Base-by-base conservation (phyloP, 352 stramenopile species). In the Thalassiosira pacifica region DNA sequence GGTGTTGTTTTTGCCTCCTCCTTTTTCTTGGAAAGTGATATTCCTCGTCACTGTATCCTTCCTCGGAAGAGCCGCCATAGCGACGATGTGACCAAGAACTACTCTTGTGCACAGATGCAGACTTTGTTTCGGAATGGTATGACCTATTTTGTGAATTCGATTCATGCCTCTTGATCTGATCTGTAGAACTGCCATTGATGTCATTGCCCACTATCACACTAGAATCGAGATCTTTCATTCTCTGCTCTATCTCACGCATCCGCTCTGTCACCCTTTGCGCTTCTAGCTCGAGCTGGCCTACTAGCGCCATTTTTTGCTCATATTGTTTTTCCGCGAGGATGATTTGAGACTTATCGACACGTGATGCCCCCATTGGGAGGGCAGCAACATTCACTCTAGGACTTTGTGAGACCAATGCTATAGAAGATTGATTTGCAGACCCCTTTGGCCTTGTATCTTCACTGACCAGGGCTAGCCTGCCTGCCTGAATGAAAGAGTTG, bases 231-330 rank as follows among this genome's bases (percentile, higher is more conserved):
- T 52, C 63, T 53, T 61, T 82, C n/a, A 86, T 77, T 69, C 55
- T 80, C 4, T 77, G 40, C 53, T 81, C 76, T 64, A 89, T 76
- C 69, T 79, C 52, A 31, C 34, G 45, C 83, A 89, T 85, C 24
- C 73, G 34, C 11, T 83, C 53, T 55, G 55, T 66, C 42, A 81
- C 69, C 32, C 83, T 78, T 32, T 75, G 82, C 4, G 70, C 55
- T 64, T 89, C 76, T 4, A 86, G 64, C 34, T 83, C 66, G 63
- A 83, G 29, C 59, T 57, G 72, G 22, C 76, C 82, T 65, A 77
- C 79, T 74, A 80, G 48, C 27, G 76, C 59, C 66, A 82, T 68
- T 73, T 82, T 83, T 29, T 85, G 48, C 55, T 78, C 71, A 66
- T 81, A 89, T 60, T 76, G 29, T 60, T 73, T 82, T 24, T 88